phyloP scores from a whole-genome alignment of 768 basidiomycete genomes.

The Polyporus arcularius region DNA sequence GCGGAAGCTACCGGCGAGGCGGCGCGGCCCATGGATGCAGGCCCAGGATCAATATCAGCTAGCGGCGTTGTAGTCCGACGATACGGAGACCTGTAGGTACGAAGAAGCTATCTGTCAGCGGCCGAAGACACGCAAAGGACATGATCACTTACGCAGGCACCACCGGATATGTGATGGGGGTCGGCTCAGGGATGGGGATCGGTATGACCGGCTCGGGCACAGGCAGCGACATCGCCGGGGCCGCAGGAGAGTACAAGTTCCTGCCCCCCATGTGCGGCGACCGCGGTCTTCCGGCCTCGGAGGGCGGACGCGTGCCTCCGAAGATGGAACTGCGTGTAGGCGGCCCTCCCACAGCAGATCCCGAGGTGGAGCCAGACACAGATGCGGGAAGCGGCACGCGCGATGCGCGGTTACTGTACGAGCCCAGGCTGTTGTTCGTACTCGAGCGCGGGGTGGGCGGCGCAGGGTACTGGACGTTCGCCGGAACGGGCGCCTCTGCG shows the following conservation, averaged over 20 bases:
- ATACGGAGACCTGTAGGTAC: conserved; percentile 4
- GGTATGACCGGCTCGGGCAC: conserved; percentile 13
- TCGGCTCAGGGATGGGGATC: conserved; percentile 15
- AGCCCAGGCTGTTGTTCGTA: conserved; percentile 14
- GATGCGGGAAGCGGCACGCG: conserved; percentile 26
- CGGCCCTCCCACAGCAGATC: conserved; percentile 13
- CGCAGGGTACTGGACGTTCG: conserved; percentile 25
- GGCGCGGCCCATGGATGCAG: conserved; percentile 7
- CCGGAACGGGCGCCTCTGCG: conserved; percentile 23
- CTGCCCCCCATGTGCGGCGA: conserved; percentile 19
- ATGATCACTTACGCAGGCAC: conserved; percentile 10
- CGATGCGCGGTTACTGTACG: conserved; percentile 19
- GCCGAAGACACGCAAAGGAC: background rate
- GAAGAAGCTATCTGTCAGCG: background rate
- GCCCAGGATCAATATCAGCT: conserved; percentile 5
- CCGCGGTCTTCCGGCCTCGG: conserved; percentile 9
- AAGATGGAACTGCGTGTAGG: conserved; percentile 13
- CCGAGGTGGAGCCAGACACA: conserved; percentile 7
- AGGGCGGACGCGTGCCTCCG: conserved; percentile 7
- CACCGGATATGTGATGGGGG: conserved; percentile 7
- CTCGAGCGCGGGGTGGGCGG: conserved; percentile 17
- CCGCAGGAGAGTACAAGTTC: background rate
- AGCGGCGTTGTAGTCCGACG: background rate
- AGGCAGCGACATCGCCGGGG: conserved; percentile 1
- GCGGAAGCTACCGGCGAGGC: conserved; percentile 10